phyloP scores from a whole-genome alignment of 768 basidiomycete species.

The Rhodotorula graminis region DNA sequence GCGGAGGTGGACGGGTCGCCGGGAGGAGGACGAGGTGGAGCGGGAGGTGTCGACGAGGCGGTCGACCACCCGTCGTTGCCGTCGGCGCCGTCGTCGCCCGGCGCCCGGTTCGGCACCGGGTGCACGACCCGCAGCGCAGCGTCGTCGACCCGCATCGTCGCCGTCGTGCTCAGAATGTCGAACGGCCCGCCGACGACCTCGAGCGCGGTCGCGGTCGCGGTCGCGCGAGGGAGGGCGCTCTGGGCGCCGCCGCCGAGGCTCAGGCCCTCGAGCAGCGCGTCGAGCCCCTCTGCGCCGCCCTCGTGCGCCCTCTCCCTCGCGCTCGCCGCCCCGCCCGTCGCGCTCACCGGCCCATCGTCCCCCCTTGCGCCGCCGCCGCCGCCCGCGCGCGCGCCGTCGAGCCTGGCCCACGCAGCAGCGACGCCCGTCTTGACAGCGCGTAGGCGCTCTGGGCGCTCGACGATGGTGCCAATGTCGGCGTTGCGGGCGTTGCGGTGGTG shows the following conservation, averaged over 20 bases:
- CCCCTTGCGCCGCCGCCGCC: slow-evolving; percentile 55
- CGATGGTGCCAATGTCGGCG: slow-evolving; percentile 63
- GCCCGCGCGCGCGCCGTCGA: slow-evolving; percentile 50
- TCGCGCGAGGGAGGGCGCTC: neutral
- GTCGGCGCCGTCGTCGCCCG: neutral
- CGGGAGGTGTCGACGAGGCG: neutral
- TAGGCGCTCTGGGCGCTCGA: slow-evolving; percentile 87
- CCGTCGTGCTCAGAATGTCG: slow-evolving; percentile 34
- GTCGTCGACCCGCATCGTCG: slow-evolving; percentile 18
- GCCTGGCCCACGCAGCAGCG: slow-evolving; percentile 67
- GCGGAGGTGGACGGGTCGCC: slow-evolving; percentile 50
- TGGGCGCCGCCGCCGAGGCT: neutral
- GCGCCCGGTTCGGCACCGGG: slow-evolving; percentile 14
- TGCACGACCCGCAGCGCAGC: slow-evolving; percentile 39
- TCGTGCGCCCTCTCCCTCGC: slow-evolving; percentile 43
- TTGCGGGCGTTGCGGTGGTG: slow-evolving; percentile 59
- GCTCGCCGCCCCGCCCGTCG: slow-evolving; percentile 44
- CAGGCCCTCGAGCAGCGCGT: slow-evolving; percentile 2
- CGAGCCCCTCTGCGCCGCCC: slow-evolving; percentile 10
- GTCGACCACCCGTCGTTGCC: slow-evolving; percentile 3
- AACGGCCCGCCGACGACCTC: slow-evolving; percentile 31
- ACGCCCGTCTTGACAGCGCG: slow-evolving; percentile 78
- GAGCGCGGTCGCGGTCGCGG: neutral
- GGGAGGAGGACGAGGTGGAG: slow-evolving; percentile 51
- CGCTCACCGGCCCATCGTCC: too few species aligned